Percentiles rank a stretch among this genome's conserved stretches.
Evolutionary conservation across 257 asterid species (phyloP).

Genomic region (Eustoma russellianum): DNA sequence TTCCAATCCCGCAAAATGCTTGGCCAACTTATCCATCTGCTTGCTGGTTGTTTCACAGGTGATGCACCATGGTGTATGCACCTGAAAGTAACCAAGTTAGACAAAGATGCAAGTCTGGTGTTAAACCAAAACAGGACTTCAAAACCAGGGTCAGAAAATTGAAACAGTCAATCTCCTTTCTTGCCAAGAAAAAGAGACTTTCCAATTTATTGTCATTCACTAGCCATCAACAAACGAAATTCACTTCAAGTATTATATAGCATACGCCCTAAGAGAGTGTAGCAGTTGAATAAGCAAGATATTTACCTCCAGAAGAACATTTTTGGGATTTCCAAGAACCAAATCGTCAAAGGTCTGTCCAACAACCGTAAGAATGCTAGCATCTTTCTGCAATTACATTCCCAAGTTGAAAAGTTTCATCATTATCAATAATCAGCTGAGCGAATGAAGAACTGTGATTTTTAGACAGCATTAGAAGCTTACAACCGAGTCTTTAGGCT

Average conservation of each 20-base stretch:
- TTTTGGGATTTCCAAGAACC: conserved; percentile 46
- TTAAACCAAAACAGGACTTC: too few species aligned
- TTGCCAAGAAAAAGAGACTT: neutral
- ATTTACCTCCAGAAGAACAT: conserved; percentile 76
- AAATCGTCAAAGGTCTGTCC: conserved; percentile 82
- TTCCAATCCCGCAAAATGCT: conserved; percentile 85
- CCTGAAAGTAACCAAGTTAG: conserved; percentile 25
- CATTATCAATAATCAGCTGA: too few species aligned
- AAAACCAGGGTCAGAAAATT: neutral
- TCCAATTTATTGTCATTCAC: neutral
- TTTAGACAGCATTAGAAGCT: too few species aligned
- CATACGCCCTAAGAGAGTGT: neutral
- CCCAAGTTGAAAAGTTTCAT: too few species aligned
- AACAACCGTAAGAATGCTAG: conserved; percentile 52
- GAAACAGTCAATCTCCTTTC: neutral
- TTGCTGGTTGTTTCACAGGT: conserved; percentile 79
- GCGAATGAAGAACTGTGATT: too few species aligned
- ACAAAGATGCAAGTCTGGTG: neutral
- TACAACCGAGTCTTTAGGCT: too few species aligned
- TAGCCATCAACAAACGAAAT: too few species aligned
- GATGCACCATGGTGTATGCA: conserved; percentile 95
- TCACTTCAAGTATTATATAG: too few species aligned
- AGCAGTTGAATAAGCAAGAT: neutral
- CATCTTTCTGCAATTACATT: conserved; percentile 47
- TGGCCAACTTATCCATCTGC: conserved; percentile 87